Percentiles rank a stretch among this genome's conserved stretches.
Conservation (phyloP, 2,329 filamentous ascomycete genomes). For the Aspergillus calidoustus region DNA sequence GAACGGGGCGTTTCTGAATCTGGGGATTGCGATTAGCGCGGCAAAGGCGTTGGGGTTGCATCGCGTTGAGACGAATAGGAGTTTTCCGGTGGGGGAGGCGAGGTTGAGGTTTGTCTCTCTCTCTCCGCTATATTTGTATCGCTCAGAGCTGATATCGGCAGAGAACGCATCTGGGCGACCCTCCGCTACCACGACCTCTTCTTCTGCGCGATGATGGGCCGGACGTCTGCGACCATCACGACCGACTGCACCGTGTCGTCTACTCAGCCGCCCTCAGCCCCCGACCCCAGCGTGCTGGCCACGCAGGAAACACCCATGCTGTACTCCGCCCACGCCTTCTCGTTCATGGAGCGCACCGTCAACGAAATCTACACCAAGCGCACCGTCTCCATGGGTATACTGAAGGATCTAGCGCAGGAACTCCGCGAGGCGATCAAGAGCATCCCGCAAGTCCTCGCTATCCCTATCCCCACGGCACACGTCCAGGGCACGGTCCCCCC, state of each 20-base stretch:
- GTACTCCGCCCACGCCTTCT: slow-evolving; percentile 3
- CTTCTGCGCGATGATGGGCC: slow-evolving; percentile 14
- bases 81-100: not conserved
- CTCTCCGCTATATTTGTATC: not conserved
- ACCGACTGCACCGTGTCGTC: not conserved
- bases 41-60: not conserved
- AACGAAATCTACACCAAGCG: slow-evolving; percentile 10
- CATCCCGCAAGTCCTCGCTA: not conserved
- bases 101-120: not conserved
- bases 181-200: slow-evolving; percentile 9
- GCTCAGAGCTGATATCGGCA: not conserved
- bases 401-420: slow-evolving; percentile 1
- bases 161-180: slow-evolving; percentile 2
- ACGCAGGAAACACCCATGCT: not conserved
- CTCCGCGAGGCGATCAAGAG: not conserved
- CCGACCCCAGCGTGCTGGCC: too few relatives aligned
- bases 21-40: not conserved
- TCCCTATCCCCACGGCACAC: not conserved
- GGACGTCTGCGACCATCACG: not conserved
- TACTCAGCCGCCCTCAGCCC: too few relatives aligned
- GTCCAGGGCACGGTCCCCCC: too few relatives aligned
- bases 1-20: not conserved
- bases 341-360: slow-evolving; percentile 10
- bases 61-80: not conserved
- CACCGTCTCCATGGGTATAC: slow-evolving; percentile 2